Evolutionary conservation across 257 asterid species (phyloP), one percentile per base, ranked within the genome.

Genomic region (Solanum commersonii): DNA sequence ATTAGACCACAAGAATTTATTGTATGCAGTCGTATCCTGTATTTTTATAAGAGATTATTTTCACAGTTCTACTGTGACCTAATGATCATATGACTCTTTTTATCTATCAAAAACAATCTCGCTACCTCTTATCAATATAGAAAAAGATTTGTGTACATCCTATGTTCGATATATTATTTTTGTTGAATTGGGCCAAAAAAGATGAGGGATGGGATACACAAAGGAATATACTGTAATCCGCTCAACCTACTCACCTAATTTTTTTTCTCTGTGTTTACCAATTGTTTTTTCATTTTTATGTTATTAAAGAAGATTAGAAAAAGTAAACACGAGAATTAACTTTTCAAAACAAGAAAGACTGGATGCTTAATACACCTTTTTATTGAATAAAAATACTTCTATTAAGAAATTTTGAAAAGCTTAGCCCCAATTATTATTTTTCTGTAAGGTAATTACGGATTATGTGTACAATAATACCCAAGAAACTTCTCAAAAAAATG

Each of bases 21-120:
- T 14, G 6, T 68, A 13, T 2, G 1, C 4, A 11, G 2, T 5
- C 0, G 1, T 1, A 63, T n/a, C 0, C 0, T 2, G 8, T 25
- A 65, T 65, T 65, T 65, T n/a, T 10, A 2, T 4, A n/a, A 65
- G 33, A 10, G 0, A 2, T 23, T 60, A 2, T 25, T 65, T 65
- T 25, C 16, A 25, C 34, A 65, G 1, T 3, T 67, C 4, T 0
- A 68, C 0, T 15, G 20, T 25, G 4, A 65, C 20, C 0, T 25
- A 2, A 2, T n/a, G 34, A 12, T 65, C 4, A 65, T 25, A 25
- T 65, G 34, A 25, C 20, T 2, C 2, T 65, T 65, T 65, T 65
- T 65, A 2, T 65, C 18, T 65, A 65, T 1, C 0, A 2, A 11
- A 65, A 25, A 10, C 3, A 10, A 23, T 9, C 1, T 20, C 67